phyloP scores from a whole-genome alignment of 2,329 filamentous ascomycete species.

The Verticillium alfalfae region DNA sequence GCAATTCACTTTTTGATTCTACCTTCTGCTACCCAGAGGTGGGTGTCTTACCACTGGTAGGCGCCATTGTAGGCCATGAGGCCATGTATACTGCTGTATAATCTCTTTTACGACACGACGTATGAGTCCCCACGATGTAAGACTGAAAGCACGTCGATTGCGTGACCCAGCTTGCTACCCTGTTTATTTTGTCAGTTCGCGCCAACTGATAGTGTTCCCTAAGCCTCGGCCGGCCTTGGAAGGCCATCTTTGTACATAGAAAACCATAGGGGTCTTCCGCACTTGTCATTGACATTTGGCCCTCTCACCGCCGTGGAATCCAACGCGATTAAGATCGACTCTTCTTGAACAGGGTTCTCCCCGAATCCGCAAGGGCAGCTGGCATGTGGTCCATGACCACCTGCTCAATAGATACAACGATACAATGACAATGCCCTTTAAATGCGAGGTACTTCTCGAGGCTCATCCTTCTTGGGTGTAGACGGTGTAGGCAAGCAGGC shows the following conservation, averaged over 20 bases:
- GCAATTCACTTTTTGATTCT: neutral
- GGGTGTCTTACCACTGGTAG: neutral
- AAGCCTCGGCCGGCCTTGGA: neutral
- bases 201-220: neutral
- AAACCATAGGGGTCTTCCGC: neutral
- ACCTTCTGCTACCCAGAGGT: neutral
- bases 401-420: too few relatives aligned
- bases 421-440: too few relatives aligned
- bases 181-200: neutral
- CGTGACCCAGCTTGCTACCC: neutral
- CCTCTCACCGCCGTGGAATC: too few relatives aligned
- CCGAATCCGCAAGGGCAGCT: too few relatives aligned
- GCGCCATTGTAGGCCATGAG: neutral
- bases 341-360: too few relatives aligned
- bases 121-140: neutral
- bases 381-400: too few relatives aligned
- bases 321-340: too few relatives aligned
- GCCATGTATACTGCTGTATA: constrained; percentile 4
- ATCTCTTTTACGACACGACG: neutral
- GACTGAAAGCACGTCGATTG: neutral
- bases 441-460: too few relatives aligned
- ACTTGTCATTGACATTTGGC: neutral
- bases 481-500: too few relatives aligned
- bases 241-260: neutral
- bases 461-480: too few relatives aligned